Base-by-base conservation (phyloP, 2,329 filamentous ascomycete species). In the Colletotrichum sp. region DNA sequence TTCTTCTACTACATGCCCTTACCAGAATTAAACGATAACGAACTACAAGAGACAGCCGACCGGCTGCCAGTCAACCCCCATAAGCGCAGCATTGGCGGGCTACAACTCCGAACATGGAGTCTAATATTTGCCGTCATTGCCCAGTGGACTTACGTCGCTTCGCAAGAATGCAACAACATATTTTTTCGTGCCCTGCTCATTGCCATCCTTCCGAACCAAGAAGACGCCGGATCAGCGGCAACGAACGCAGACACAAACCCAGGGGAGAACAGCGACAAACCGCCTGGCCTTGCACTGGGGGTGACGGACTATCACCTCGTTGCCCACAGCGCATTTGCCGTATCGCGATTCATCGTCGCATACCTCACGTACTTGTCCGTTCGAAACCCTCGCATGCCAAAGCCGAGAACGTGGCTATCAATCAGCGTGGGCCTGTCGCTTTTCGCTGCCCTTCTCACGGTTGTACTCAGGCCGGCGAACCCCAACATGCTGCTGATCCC, bases 131-230 rank as follows among this genome's bases (percentile, higher is more conserved):
- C 94, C 1, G 92, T 96, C 0, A 83, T 93, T 43, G 92, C 94
- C 0, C 95, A 97, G 80, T 97, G 95, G 86, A 90, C 91, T 36
- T 97, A 97, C 80, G 92, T 94, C 2, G 94, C 93, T 9, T 91
- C 92, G 0, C 95, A 98, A 80, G 92, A 93, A 79, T 88, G 87
- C 80, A 89, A 91, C 84, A 90, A 88, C 77, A 89, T 92, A 78
- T 93, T 89, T 82, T 92, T 94, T 80, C 83, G 87, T 18, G 81
- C 83, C n/a, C 83, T 92, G 13, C 79, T 92, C 66, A 81, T 85
- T 8, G 85, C 86, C 0, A 82, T 86, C 63, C 76, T 85, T 1
- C 85, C 86, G 2, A 76, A 69, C 48, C 66, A 65, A 59, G 78
- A 76, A 18, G 73, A 78, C 61, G 78, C 76, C 14, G 79, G 78